A percentile compares a stretch with the other conserved stretches of the same genome.
Evolutionary conservation across 2,329 filamentous ascomycete genomes (phyloP).

Genomic region (Podosphaera xanthii): DNA sequence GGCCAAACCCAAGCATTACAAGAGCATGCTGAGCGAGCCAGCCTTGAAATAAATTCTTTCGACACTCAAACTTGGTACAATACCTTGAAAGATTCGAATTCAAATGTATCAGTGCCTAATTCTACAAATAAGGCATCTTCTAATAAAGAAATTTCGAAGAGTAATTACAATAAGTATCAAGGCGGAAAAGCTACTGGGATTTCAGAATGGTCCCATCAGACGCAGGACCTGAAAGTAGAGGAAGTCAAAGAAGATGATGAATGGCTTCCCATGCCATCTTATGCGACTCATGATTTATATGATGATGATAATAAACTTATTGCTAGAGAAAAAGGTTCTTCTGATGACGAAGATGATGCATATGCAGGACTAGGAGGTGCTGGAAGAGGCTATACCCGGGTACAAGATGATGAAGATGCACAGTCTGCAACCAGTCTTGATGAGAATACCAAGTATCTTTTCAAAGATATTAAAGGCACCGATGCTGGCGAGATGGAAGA

Average conservation of each 20-base stretch:
- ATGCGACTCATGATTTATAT: conserved; percentile 83
- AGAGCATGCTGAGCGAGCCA: background rate
- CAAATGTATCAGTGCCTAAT: background rate
- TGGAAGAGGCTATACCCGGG: conserved; percentile 82
- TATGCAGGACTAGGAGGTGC: conserved; percentile 69
- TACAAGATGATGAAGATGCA: conserved; percentile 86
- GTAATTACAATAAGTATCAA: conserved; percentile 7
- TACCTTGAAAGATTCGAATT: background rate
- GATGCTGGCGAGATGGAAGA: conserved; percentile 39
- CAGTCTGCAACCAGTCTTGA: conserved; percentile 91
- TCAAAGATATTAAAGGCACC: conserved; percentile 45
- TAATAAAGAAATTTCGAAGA: background rate
- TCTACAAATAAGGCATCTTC: background rate
- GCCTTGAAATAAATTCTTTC: background rate
- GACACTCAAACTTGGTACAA: background rate
- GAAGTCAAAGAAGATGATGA: conserved; percentile 38
- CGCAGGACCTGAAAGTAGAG: conserved; percentile 34
- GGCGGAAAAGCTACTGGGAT: conserved; percentile 11
- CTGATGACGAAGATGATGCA: conserved; percentile 41
- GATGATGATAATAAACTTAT: conserved; percentile 79
- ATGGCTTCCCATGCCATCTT: conserved; percentile 90
- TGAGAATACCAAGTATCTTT: conserved; percentile 88
- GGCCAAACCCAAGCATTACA: background rate
- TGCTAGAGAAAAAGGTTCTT: conserved; percentile 52
- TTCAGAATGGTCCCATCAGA: conserved; percentile 86